Evolutionary conservation across 352 stramenopile species (phyloP).

Genomic region (Phytophthora meadii): DNA sequence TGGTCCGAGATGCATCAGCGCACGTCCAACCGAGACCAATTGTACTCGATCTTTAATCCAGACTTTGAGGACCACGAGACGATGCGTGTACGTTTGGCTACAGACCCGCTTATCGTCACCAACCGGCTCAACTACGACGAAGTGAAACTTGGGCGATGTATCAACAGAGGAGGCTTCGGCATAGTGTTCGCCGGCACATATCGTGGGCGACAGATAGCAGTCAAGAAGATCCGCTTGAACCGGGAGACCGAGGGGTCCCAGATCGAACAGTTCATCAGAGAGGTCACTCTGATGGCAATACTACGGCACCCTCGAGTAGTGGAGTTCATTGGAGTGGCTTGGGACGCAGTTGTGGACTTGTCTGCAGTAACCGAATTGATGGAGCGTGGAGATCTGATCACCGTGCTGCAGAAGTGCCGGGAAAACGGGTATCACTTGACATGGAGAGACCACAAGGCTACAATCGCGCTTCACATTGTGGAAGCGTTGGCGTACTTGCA

Average conservation of each 20-base stretch:
- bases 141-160: constrained; percentile 42
- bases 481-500: constrained; percentile 59
- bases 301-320: constrained; percentile 51
- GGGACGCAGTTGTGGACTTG: constrained; percentile 47
- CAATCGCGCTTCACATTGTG: constrained; percentile 54
- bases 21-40: constrained; percentile 9
- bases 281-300: constrained; percentile 50
- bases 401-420: constrained; percentile 42
- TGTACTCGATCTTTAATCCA: constrained; percentile 32
- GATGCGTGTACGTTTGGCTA: constrained; percentile 33
- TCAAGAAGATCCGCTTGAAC: constrained; percentile 52
- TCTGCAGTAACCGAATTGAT: constrained; percentile 61
- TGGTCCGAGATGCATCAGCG: constrained; percentile 19
- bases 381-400: constrained; percentile 55
- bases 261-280: constrained; percentile 47
- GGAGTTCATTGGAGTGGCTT: constrained; percentile 55
- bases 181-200: constrained; percentile 49
- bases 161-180: constrained; percentile 53
- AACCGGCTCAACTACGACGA: constrained; percentile 49
- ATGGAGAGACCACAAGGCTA: constrained; percentile 49
- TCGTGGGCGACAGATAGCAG: constrained; percentile 34
- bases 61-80: constrained; percentile 36
- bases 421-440: constrained; percentile 22
- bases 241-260: constrained; percentile 27
- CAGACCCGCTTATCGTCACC: constrained; percentile 53